A percentile compares a stretch with the other conserved stretches of the same genome.
These are phyloP conservation scores for Pilasporangium apinafurcum DNA, from an alignment of 352 stramenopile genomes.

Conservation along the genomic window DNA sequence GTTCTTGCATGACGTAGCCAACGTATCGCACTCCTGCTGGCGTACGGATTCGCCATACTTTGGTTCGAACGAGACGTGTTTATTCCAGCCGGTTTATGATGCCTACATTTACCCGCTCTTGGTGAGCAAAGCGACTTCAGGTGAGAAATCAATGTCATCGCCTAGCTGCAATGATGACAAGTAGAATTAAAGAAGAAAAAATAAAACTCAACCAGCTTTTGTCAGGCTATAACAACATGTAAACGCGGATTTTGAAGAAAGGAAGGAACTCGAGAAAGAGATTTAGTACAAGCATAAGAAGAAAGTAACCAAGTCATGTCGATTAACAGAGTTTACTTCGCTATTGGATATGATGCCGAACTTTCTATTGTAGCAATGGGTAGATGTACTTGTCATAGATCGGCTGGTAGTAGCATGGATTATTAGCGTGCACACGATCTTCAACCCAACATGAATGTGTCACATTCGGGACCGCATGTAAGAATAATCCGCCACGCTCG, in stretches of 20 bases:
- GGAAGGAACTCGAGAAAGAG: too few relatives aligned
- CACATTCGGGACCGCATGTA: constrained; percentile 14
- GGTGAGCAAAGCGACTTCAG: too few relatives aligned
- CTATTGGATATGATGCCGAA: too few relatives aligned
- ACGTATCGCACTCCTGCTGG: constrained; percentile 26
- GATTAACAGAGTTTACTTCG: too few relatives aligned
- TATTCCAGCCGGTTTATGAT: constrained; percentile 15
- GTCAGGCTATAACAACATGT: too few relatives aligned
- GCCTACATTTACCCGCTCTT: constrained; percentile 16
- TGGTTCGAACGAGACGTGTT: constrained; percentile 1
- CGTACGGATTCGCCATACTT: constrained; percentile 8
- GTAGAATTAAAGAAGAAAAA: too few relatives aligned
- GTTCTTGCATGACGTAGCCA: constrained; percentile 8
- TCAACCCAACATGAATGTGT: constrained; percentile 25
- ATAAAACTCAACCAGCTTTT: too few relatives aligned
- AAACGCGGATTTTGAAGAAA: too few relatives aligned
- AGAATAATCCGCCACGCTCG: constrained; percentile 20
- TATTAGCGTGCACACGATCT: constrained; percentile 9
- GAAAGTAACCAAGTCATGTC: too few relatives aligned
- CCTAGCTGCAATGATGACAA: too few relatives aligned
- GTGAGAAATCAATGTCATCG: too few relatives aligned
- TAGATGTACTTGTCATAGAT: constrained; percentile 40
- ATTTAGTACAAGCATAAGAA: too few relatives aligned
- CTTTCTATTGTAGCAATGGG: constrained; percentile 8
- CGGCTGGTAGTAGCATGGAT: constrained; percentile 20